phyloP scores from a whole-genome alignment of 169 alveolate genomes.

The Plasmodium coatneyi region DNA sequence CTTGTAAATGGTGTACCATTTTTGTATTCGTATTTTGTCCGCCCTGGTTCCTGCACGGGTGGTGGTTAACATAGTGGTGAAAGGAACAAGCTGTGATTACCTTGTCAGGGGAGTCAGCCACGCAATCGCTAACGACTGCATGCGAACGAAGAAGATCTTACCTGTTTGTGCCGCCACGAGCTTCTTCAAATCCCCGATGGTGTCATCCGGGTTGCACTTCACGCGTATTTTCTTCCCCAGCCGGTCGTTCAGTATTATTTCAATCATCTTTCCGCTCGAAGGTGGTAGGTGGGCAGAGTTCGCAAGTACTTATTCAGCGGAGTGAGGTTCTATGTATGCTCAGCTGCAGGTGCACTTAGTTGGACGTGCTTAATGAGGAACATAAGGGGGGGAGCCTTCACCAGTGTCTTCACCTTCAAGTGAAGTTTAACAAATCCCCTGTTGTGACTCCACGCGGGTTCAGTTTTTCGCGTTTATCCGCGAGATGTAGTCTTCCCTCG shows the following conservation, averaged over 20 bases:
- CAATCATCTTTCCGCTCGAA: conserved; percentile 82
- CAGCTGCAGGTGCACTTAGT: not conserved
- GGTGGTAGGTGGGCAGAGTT: not conserved
- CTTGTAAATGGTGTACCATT: conserved; percentile 96
- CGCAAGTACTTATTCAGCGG: not conserved
- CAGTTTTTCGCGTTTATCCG: not conserved
- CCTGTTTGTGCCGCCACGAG: conserved; percentile 98
- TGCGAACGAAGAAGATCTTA: conserved; percentile 28
- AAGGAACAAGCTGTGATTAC: not conserved
- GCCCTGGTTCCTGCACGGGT: conserved; percentile 93
- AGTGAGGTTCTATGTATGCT: not conserved
- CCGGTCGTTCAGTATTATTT: conserved; percentile 97
- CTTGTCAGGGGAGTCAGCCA: not conserved
- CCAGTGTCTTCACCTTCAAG: not conserved
- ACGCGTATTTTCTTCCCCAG: conserved; percentile 98
- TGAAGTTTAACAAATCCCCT: not conserved
- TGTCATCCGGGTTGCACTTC: conserved; percentile 97
- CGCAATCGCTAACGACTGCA: not conserved
- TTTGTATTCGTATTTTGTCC: conserved; percentile 97
- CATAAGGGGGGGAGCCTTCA: not conserved
- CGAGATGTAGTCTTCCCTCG: not conserved
- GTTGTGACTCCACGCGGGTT: not conserved
- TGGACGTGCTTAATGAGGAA: not conserved
- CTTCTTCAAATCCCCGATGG: conserved; percentile 96
- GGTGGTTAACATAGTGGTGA: not conserved